Base-by-base conservation (phyloP, 305 asterid genomes). In the Fraxinus platypoda region DNA sequence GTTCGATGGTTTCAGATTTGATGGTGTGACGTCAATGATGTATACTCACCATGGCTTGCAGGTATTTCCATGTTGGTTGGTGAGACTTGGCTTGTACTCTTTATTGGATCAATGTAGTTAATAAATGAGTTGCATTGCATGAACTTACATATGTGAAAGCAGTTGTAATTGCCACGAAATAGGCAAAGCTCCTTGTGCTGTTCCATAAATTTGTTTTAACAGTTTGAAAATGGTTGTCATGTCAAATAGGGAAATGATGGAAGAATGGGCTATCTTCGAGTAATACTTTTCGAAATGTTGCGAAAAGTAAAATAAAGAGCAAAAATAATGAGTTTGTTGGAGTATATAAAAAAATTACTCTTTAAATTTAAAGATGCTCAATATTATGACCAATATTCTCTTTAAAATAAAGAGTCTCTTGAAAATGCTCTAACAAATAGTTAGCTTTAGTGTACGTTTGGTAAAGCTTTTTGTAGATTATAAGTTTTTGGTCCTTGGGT, bases 1-100 rank as follows among this genome's bases (percentile, higher is more conserved):
- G 91, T 97, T 97, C 74, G 99, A 97, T 81, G 99, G 99, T 54
- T 97, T 97, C 91, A 93, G 99, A 88, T 97, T 93, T 89, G 99
- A 97, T 88, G 99, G 99, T 62, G 98, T 95, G 86, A 97, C 99
- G 78, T 97, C 99, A 73, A 97, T 97, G 99, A 97, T 97, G 99
- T 97, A 97, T 83, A 95, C 97, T 81, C 98, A 97, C 92, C 99
- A 93, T 80, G 99, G 99, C 31, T 92, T 97, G 87, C 87, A 85
- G 98, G 99, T 91, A 93, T 70, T 78, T 84, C 84, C 83, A 83
- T 59, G 19, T 75, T 80, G 62, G 43, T 81, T 33, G 73, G 76
- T 57, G 35, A 38, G 35, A 37, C 80, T 23, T 17, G 30, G 1
- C 26, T 49, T 78, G 46, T 77, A 54, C 79, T 43, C 33, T 74